A percentile compares a stretch with the other conserved stretches of the same genome.
Conservation (phyloP, 768 basidiomycete genomes). For the Chalciporus chontae region DNA sequence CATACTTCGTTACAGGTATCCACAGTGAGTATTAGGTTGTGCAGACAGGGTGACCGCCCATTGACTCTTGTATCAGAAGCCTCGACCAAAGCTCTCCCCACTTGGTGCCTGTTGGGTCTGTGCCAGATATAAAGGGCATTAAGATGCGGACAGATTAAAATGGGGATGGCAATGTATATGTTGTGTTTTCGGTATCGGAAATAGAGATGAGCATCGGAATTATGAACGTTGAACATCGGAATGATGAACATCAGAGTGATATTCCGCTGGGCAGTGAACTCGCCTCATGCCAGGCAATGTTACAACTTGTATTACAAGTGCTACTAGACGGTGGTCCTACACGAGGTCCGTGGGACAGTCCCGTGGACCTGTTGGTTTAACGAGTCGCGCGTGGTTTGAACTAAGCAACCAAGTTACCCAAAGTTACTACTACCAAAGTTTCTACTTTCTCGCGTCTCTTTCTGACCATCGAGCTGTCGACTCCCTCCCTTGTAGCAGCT, state of each 20-base stretch:
- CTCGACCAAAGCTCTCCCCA: constrained; percentile 62
- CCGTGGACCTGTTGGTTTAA: constrained; percentile 20
- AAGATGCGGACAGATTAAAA: constrained; percentile 30
- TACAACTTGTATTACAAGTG: too few species aligned
- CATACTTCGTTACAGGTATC: constrained; percentile 65
- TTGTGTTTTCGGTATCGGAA: background rate
- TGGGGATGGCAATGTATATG: background rate
- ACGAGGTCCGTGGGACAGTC: constrained; percentile 16
- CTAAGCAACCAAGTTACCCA: constrained; percentile 4
- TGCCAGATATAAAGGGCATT: constrained; percentile 34
- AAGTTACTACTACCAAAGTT: background rate
- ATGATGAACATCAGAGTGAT: constrained; percentile 2
- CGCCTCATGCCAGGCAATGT: too few species aligned
- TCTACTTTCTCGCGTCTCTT: background rate
- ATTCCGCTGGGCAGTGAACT: too few species aligned
- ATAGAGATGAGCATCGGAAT: constrained; percentile 6
- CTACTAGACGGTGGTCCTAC: too few species aligned
- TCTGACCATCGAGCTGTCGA: background rate
- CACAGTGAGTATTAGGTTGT: constrained; percentile 54
- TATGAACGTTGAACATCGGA: too few species aligned
- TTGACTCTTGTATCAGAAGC: constrained; percentile 34
- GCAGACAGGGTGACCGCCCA: background rate
- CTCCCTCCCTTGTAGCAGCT: background rate
- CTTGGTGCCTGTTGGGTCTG: constrained; percentile 53
- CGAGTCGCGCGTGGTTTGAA: too few species aligned